Evolutionary conservation across 257 asterid genomes (phyloP), one percentile per base, ranked within the genome.

Genomic region (Solanum chmielewskii): DNA sequence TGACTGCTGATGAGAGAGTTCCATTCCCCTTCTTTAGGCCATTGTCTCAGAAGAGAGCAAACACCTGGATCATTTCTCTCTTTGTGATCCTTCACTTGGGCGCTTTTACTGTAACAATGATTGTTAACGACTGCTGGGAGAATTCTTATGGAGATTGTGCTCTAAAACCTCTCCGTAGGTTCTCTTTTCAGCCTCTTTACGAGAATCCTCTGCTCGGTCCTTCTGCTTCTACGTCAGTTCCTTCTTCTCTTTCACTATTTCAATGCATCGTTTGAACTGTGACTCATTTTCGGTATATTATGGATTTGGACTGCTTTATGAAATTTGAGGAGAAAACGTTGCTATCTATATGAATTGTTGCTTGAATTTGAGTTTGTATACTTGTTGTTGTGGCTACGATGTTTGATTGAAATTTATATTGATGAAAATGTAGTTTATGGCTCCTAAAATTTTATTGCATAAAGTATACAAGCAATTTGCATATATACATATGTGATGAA

Each of bases 161-260:
- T 49, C 74, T 96, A 76, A 90, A 85, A 56, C 83, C 91, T 21
- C 96, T 96, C 20, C 95, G 98, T 18, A 91, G 96, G 70, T 91
- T 96, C 85, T 96, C 99, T 87, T 93, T 94, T 90, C 99, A 95
- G 92, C 96, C 97, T 62, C 94, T 96, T 71, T 85, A 90, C 21
- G 99, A 96, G 89, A 96, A 96, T 84, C 98, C 98, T 23, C 87
- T 96, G 29, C 96, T 95, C 23, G 99, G 99, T 20, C 99, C 99
- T n/a, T 96, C 99, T 3, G 93, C 98, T 87, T 96, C 99, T 86
- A 90, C 96, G 99, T 95, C 83, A 90, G 96, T 91, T 87, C 44
- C 66, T 76, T 62, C 39, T 49, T 33, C 83, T 85, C 64, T 18
- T 56, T 5, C 3, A 9, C 73, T 87, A 69, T 33, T 71, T 35